Percentiles rank a stretch among this genome's conserved stretches.
These are phyloP conservation scores for Boletus tomentosulus DNA, from an alignment of 768 basidiomycete species.

Conservation along the genomic window DNA sequence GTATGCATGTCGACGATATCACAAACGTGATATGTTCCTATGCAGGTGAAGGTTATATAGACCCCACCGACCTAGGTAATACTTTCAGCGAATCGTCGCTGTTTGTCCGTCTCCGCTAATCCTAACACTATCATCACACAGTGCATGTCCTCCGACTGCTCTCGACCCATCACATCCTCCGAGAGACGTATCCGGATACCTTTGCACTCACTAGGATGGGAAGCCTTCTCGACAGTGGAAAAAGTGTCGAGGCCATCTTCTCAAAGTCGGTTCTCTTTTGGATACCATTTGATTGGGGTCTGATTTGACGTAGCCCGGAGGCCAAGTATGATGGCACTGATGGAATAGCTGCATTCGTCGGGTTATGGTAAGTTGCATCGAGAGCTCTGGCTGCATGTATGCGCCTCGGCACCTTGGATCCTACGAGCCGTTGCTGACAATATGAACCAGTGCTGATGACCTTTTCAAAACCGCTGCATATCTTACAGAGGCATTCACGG, in stretches of 20 bases:
- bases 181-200: slow-evolving; percentile 64
- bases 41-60: slow-evolving; percentile 14
- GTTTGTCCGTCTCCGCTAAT: background rate
- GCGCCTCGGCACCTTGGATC: background rate
- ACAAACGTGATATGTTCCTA: slow-evolving; percentile 18
- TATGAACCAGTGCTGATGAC: slow-evolving; percentile 58
- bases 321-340: slow-evolving; percentile 63
- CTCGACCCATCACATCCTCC: slow-evolving; percentile 73
- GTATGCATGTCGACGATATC: slow-evolving; percentile 23
- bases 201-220: slow-evolving; percentile 72
- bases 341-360: slow-evolving; percentile 68
- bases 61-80: slow-evolving; percentile 19
- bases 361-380: slow-evolving; percentile 48
- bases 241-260: slow-evolving; percentile 45
- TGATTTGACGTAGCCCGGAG: slow-evolving; percentile 41
- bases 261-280: slow-evolving; percentile 36
- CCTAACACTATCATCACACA: slow-evolving; percentile 19
- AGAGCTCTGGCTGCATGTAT: background rate
- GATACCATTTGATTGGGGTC: background rate
- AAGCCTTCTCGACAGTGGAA: slow-evolving; percentile 65
- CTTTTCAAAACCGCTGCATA: slow-evolving; percentile 73
- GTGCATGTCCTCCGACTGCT: slow-evolving; percentile 73
- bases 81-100: background rate
- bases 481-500: slow-evolving; percentile 61
- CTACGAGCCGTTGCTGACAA: slow-evolving; percentile 1